Conservation (phyloP, 352 stramenopile genomes). For the Phytopythium ostracodes region DNA sequence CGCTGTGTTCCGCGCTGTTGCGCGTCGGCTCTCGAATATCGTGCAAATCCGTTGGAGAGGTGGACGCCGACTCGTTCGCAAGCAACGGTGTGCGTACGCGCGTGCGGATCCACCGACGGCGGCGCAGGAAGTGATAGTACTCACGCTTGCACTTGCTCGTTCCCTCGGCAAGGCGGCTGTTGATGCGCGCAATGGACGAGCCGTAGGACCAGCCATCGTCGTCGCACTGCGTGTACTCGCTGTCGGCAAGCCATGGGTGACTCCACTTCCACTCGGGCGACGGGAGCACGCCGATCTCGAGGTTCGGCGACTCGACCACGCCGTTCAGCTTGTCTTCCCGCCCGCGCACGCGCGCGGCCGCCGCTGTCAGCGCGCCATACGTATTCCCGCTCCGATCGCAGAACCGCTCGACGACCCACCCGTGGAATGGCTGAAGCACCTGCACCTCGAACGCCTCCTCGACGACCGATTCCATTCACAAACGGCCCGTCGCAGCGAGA, state of each 20-base stretch:
- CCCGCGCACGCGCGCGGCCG: constrained; percentile 28
- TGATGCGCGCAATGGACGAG: constrained; percentile 79
- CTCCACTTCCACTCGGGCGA: constrained; percentile 82
- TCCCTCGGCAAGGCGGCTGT: constrained; percentile 70
- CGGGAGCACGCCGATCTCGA: constrained; percentile 64
- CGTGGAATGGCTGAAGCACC: constrained; percentile 75
- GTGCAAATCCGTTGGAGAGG: not conserved
- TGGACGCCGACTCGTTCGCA: not conserved
- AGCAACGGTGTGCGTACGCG: constrained; percentile 53
- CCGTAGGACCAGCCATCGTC: constrained; percentile 85
- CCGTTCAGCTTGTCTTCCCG: constrained; percentile 57
- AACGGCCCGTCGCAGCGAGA: not conserved
- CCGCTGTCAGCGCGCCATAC: constrained; percentile 49
- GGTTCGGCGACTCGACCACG: constrained; percentile 21
- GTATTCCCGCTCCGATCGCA: constrained; percentile 77
- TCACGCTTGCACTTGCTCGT: constrained; percentile 70
- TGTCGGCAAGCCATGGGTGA: constrained; percentile 67
- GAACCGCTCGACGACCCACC: constrained; percentile 76
- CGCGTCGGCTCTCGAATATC: not conserved
- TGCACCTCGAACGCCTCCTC: constrained; percentile 88
- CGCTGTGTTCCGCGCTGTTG: not conserved
- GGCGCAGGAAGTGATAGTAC: constrained; percentile 77
- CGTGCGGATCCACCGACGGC: constrained; percentile 76
- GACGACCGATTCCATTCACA: constrained; percentile 58
- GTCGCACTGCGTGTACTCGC: constrained; percentile 79